Base-by-base conservation (phyloP, 2,329 filamentous ascomycete species). In the Blumeriella jaapii region DNA sequence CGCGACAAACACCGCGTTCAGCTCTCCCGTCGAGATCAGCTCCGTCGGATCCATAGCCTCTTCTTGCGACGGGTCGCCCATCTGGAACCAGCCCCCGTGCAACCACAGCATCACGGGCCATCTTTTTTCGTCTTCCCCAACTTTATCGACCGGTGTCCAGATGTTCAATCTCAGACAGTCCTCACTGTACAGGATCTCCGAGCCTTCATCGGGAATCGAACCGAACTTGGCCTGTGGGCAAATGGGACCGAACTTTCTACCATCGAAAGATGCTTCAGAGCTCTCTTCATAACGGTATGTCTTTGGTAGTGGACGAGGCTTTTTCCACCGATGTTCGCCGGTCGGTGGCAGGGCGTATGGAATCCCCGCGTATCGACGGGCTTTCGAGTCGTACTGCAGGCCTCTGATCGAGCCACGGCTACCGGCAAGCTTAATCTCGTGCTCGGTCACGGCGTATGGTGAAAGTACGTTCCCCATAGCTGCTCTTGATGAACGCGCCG, bases 81-180 rank as follows among this genome's bases (percentile, higher is more conserved):
- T 54, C 39, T 67, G 62, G 41, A 66, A 64, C 62, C 63, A 67
- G 0, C 66, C 65, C 7, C 65, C 65, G 39, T 66, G 60, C 13
- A 64, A 53, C 42, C 55, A 62, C 7, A 63, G 47, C 56, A 58
- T 33, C 3, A 47, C 44, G 1, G 44, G 44, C 34, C 35, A 47
- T 24, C 40, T 38, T 13, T 30, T 31, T 3, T 17, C 26, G 10
- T 25, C 18, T 8, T 39, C 36, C 6, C 9, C 31, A 5, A 20
- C 5, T n/a, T 20, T 13, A 15, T 30, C 25, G 3, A 59, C 55
- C 0, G 65, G 65, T 0, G 59, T 60, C 62, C 63, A 69, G 39
- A 69, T 59, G 36, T 69, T 69, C 29, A 64, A 53, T 23, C 61
- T 60, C 25, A 69, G 51, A 30, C 66, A 69, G 46, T 69, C 66